phyloP scores from a whole-genome alignment of 805 yeast genomes.

The Wickerhamiella spandovensis region DNA sequence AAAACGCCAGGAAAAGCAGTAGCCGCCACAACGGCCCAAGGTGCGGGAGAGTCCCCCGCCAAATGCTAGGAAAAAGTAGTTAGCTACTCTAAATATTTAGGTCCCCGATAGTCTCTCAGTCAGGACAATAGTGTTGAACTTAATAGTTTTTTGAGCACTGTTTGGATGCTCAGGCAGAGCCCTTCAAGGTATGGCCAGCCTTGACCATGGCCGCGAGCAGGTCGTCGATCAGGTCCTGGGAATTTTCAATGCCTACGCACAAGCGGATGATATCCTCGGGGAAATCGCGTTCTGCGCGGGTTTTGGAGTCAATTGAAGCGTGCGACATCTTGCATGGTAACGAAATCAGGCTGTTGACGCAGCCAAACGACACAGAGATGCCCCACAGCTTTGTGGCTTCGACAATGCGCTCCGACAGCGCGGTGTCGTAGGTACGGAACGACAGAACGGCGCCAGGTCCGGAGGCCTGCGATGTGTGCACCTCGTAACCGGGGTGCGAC shows the following conservation, averaged over 20 bases:
- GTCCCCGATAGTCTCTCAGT: neutral
- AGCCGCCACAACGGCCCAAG: no score
- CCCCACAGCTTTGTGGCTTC: conserved; percentile 67
- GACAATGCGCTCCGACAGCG: conserved; percentile 54
- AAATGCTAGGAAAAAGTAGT: no score
- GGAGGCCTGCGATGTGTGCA: conserved; percentile 61
- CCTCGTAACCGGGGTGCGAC: conserved; percentile 66
- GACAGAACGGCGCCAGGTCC: conserved; percentile 87
- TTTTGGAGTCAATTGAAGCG: conserved; percentile 84
- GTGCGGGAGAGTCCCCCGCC: no score
- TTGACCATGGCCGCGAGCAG: conserved; percentile 53
- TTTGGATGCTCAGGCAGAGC: no score
- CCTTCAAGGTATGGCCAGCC: conserved; percentile 35
- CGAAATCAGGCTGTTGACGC: conserved; percentile 83
- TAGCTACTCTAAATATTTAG: neutral
- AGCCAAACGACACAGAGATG: conserved; percentile 87
- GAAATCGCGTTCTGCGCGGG: conserved; percentile 74
- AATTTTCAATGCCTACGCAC: conserved; percentile 83
- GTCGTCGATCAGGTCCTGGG: conserved; percentile 71
- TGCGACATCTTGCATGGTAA: conserved; percentile 95
- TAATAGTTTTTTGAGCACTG: no score
- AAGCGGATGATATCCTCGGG: conserved; percentile 86
- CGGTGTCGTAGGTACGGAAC: conserved; percentile 72
- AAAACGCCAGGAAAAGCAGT: no score
- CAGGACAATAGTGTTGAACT: neutral